Evolutionary conservation across 2,329 filamentous ascomycete genomes (phyloP), one percentile per base, ranked within the genome.

Genomic region (Cryphonectria japonica): DNA sequence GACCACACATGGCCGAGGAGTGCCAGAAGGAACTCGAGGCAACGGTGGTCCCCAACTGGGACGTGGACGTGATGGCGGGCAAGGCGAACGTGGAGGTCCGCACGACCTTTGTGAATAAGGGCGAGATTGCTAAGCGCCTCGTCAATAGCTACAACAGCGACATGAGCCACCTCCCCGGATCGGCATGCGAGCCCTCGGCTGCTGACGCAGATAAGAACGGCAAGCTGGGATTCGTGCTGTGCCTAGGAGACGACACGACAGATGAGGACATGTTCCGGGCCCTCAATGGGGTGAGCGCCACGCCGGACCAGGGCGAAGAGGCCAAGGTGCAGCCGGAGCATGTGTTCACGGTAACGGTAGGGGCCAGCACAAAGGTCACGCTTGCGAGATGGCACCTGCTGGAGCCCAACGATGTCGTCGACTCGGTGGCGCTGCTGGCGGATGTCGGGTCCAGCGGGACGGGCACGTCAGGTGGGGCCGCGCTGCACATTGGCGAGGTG

Each of bases 81-180:
- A 99, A 98, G 83, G 95, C 95, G 73, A 98, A 98, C 79, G 86
- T 99, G 37, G 96, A 99, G 82, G 95, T 98, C 43, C 91, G 96
- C n/a, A 95, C 95, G 39, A 95, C 91, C 0, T 97, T 97, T 78
- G 94, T 99, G 83, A 98, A 98, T 86, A 99, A 99, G 85, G 96
- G 96, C 41, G 94, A 97, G 81, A 98, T 98, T 74, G 93, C 91
- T 22, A 95, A 94, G 83, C 90, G 91, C 7, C 86, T 99, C 26
- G 90, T 98, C 52, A 84, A 88, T 32, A 90, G 90, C 64, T 97
- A 97, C 80, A 90, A 86, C 76, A 82, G 82, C 70, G 83, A 81
- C 66, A 75, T 78, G 8, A 72, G 75, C 19, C 74, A 77, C 52
- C 74, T 78, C 34, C 71, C 74, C 34, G 73, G 84, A 57, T 79